Evolutionary conservation across 148 eudicot species (phyloP).

Genomic region (Oxyria digyna): DNA sequence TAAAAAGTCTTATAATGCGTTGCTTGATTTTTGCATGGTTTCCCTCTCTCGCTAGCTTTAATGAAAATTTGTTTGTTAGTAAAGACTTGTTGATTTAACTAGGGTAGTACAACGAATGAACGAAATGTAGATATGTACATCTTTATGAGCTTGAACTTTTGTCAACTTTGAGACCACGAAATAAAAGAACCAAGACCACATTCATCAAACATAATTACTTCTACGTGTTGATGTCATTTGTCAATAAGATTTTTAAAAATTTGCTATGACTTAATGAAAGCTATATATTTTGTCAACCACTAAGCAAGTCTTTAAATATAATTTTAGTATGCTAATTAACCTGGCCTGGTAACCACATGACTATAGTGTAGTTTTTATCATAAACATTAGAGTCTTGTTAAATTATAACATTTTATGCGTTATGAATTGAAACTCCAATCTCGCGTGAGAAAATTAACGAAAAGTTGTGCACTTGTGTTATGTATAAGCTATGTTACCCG

Average conservation of each 20-base stretch:
- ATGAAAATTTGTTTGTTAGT: neutral
- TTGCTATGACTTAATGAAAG: neutral
- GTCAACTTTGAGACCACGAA: neutral
- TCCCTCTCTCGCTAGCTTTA: conserved; percentile 1
- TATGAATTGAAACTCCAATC: too few relatives aligned
- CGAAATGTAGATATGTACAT: neutral
- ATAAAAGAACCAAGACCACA: neutral
- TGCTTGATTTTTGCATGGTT: conserved; percentile 4
- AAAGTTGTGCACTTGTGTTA: too few relatives aligned
- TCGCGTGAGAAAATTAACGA: too few relatives aligned
- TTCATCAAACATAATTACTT: neutral
- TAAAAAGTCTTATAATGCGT: neutral
- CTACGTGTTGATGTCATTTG: neutral
- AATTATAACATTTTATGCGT: too few relatives aligned
- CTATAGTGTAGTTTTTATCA: too few relatives aligned
- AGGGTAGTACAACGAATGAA: neutral
- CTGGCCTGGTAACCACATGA: too few relatives aligned
- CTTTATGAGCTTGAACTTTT: neutral
- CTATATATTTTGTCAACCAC: neutral
- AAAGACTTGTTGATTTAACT: neutral
- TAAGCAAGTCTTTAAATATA: too few relatives aligned
- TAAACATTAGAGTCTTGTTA: too few relatives aligned
- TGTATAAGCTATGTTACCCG: too few relatives aligned
- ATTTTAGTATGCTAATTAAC: too few relatives aligned
- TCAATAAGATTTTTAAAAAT: neutral